Conservation (phyloP, 208 protist genomes). For the Cochliopodium minus region DNA sequence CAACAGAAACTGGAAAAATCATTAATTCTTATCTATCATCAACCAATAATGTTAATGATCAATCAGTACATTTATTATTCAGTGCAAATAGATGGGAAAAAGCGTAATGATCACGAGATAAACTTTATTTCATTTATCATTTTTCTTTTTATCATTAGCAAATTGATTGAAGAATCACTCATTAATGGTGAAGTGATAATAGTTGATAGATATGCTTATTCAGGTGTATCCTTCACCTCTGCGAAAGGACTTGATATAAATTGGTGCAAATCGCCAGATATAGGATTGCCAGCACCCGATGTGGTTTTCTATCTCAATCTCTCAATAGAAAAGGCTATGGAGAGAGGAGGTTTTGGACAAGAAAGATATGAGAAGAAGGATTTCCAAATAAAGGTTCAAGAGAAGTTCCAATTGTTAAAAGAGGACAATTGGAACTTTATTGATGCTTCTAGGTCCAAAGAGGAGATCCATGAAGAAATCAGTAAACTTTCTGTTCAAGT, state of each 20-base stretch:
- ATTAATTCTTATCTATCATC: slow-evolving; percentile 48
- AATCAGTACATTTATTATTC: slow-evolving; percentile 54
- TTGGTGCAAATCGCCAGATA: slow-evolving; percentile 50
- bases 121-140: neutral
- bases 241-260: slow-evolving; percentile 48
- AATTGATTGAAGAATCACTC: slow-evolving; percentile 17
- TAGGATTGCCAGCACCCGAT: slow-evolving; percentile 51
- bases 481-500: neutral
- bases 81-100: slow-evolving; percentile 61
- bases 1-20: slow-evolving; percentile 41
- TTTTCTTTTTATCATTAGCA: slow-evolving; percentile 1
- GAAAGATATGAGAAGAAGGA: slow-evolving; percentile 56
- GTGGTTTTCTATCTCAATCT: slow-evolving; percentile 48
- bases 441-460: neutral
- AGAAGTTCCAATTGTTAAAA: slow-evolving; percentile 21
- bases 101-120: slow-evolving; percentile 6
- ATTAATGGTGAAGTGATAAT: slow-evolving; percentile 32
- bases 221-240: slow-evolving; percentile 48
- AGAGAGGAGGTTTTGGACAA: slow-evolving; percentile 39
- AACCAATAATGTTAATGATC: slow-evolving; percentile 33
- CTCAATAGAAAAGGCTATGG: slow-evolving; percentile 22
- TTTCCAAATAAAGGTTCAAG: slow-evolving; percentile 44
- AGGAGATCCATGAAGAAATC: neutral
- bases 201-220: slow-evolving; percentile 56
- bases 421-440: neutral